Conservation (phyloP, 768 basidiomycete genomes). For the Phlebiopsis gigantea region DNA sequence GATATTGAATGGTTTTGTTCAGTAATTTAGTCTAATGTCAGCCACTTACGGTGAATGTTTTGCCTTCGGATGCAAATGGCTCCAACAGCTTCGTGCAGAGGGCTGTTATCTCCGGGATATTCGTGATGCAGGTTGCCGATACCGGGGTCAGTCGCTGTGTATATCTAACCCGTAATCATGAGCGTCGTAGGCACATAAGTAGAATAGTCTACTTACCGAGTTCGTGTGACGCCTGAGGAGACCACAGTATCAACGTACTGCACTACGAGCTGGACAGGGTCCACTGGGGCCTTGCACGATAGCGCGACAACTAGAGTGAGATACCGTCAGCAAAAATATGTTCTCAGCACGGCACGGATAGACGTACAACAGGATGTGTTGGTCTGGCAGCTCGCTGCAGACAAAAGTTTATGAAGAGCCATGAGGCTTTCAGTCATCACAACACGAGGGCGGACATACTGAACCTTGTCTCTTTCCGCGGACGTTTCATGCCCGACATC, state of each 20-base stretch:
- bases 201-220: constrained; percentile 39
- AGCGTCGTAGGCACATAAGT: background rate
- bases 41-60: constrained; percentile 42
- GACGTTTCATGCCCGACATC: constrained; percentile 63
- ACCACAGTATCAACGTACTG: constrained; percentile 60
- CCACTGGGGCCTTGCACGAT: constrained; percentile 70
- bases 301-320: constrained; percentile 62
- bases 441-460: constrained; percentile 34
- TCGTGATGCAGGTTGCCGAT: constrained; percentile 60
- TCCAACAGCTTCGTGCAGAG: constrained; percentile 53
- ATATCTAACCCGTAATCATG: constrained; percentile 37
- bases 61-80: constrained; percentile 42
- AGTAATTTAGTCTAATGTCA: background rate
- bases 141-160: constrained; percentile 70
- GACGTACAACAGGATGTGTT: constrained; percentile 72
- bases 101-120: constrained; percentile 60
- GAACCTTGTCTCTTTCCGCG: constrained; percentile 58
- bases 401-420: background rate
- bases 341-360: constrained; percentile 11
- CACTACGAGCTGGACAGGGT: constrained; percentile 66
- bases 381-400: constrained; percentile 67
- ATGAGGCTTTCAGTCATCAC: background rate
- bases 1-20: background rate
- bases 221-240: constrained; percentile 56
- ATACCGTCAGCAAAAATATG: background rate